phyloP scores from a whole-genome alignment of 2,329 filamentous ascomycete genomes.

The Chalara sp. region DNA sequence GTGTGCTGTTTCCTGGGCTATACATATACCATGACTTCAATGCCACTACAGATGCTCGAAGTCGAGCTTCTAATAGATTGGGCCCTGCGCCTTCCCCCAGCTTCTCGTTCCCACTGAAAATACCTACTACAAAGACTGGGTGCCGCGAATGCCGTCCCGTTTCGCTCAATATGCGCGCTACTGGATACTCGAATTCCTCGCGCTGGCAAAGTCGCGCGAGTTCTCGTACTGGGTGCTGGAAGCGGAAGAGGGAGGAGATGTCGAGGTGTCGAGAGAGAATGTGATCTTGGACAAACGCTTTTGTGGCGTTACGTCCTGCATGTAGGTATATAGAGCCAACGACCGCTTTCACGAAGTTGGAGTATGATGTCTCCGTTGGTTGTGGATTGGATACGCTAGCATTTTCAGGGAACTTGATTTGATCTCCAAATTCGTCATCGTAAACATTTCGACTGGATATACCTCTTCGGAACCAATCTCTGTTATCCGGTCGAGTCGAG shows the following conservation, averaged over 20 bases:
- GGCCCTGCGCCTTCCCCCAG: constrained; percentile 83
- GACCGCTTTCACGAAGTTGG: constrained; percentile 75
- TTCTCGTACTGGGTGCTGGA: constrained; percentile 78
- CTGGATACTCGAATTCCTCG: constrained; percentile 81
- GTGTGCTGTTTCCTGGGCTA: constrained; percentile 48
- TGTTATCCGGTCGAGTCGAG: constrained; percentile 44
- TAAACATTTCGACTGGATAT: constrained; percentile 72
- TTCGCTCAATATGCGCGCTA: constrained; percentile 83
- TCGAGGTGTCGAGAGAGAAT: constrained; percentile 75
- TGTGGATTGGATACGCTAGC: constrained; percentile 18
- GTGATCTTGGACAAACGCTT: constrained; percentile 77
- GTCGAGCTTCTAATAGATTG: constrained; percentile 69
- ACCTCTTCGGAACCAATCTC: constrained; percentile 54
- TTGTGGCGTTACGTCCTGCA: constrained; percentile 69
- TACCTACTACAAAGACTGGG: constrained; percentile 89
- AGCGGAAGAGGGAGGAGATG: constrained; percentile 72
- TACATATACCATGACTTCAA: constrained; percentile 97
- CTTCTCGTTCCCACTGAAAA: constrained; percentile 87
- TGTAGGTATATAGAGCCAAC: constrained; percentile 83
- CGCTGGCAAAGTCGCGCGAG: constrained; percentile 75
- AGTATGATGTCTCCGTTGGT: constrained; percentile 45
- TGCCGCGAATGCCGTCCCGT: constrained; percentile 79
- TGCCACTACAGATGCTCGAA: constrained; percentile 74
- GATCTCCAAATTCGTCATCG: constrained; percentile 79
- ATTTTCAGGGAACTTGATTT: constrained; percentile 24